Evolutionary conservation across 495 filamentous ascomycete genomes (phyloP).

Genomic region (Mytilinidion resinicola): DNA sequence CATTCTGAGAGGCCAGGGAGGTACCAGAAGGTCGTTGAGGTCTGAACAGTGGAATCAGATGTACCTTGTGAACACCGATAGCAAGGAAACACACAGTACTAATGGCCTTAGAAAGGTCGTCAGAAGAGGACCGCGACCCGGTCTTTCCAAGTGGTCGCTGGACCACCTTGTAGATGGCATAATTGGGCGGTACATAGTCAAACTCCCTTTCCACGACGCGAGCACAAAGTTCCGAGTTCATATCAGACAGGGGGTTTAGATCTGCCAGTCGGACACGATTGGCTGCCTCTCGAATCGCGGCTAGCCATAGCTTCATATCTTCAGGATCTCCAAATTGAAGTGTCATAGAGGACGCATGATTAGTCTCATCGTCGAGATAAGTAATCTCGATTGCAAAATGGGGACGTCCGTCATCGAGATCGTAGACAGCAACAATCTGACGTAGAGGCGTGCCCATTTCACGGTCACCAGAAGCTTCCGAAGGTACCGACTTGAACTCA

Average conservation of each 20-base stretch:
- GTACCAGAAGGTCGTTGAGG: slow-evolving; percentile 51
- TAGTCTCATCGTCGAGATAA: slow-evolving; percentile 64
- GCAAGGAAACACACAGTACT: slow-evolving; percentile 76
- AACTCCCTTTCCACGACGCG: slow-evolving; percentile 65
- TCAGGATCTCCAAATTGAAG: slow-evolving; percentile 67
- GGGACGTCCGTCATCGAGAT: slow-evolving; percentile 69
- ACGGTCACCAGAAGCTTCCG: slow-evolving; percentile 42
- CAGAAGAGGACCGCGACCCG: slow-evolving; percentile 59
- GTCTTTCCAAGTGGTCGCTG: slow-evolving; percentile 59
- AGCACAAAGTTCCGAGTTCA: slow-evolving; percentile 58
- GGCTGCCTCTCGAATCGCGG: slow-evolving; percentile 57
- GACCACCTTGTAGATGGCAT: slow-evolving; percentile 79
- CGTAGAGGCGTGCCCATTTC: slow-evolving; percentile 60
- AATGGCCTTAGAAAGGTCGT: slow-evolving; percentile 68
- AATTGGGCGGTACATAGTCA: slow-evolving; percentile 62
- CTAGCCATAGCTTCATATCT: slow-evolving; percentile 70
- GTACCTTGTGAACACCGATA: slow-evolving; percentile 74
- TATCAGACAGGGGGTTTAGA: slow-evolving; percentile 51
- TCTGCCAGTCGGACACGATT: slow-evolving; percentile 49
- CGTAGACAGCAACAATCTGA: slow-evolving; percentile 70
- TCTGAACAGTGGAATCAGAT: slow-evolving; percentile 70
- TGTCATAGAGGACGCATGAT: slow-evolving; percentile 53
- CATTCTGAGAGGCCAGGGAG: slow-evolving; percentile 45
- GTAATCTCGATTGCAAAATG: slow-evolving; percentile 75
- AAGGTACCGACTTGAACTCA: slow-evolving; percentile 49